Percentiles rank a stretch among this genome's conserved stretches.
phyloP scores from a whole-genome alignment of 768 basidiomycete genomes.

The Leucogyrophana mollusca region DNA sequence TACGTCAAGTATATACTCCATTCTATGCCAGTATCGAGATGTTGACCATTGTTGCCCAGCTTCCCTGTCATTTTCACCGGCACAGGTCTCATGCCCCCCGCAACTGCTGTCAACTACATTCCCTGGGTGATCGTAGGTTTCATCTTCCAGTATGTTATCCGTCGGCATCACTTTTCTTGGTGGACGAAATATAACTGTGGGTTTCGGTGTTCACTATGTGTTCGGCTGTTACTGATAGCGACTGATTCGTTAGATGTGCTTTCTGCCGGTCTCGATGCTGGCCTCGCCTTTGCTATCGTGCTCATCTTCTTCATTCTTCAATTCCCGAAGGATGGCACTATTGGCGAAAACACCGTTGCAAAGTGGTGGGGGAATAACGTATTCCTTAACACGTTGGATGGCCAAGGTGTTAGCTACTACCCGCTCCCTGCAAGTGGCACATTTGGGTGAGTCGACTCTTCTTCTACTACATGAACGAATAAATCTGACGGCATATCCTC shows the following conservation, averaged over 20 bases:
- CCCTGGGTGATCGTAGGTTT: slow-evolving; percentile 30
- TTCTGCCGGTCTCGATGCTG: slow-evolving; percentile 27
- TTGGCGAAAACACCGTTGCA: slow-evolving; percentile 34
- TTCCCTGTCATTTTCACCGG: slow-evolving; percentile 40
- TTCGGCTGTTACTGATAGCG: not conserved
- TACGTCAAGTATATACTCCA: slow-evolving; percentile 53
- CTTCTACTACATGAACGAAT: too few relatives aligned
- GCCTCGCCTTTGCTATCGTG: slow-evolving; percentile 23
- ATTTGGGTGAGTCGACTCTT: slow-evolving; percentile 35
- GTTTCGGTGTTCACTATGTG: slow-evolving; percentile 9
- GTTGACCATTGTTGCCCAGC: slow-evolving; percentile 7
- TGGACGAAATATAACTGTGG: slow-evolving; percentile 28
- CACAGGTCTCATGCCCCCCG: slow-evolving; percentile 38
- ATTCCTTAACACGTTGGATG: slow-evolving; percentile 34
- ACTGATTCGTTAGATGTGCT: slow-evolving; percentile 15
- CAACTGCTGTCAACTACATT: slow-evolving; percentile 44
- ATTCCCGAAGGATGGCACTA: slow-evolving; percentile 7
- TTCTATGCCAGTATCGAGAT: not conserved
- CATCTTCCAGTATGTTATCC: slow-evolving; percentile 20
- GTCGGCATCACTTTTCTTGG: slow-evolving; percentile 20
- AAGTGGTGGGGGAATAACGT: slow-evolving; percentile 44
- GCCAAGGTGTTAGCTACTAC: slow-evolving; percentile 28
- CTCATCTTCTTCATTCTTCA: slow-evolving; percentile 22
- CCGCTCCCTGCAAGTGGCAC: slow-evolving; percentile 24
- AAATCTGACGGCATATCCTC: too few relatives aligned